These are phyloP conservation scores for Eustoma russellianum DNA, from an alignment of 257 asterid species.

Conservation along the genomic window DNA sequence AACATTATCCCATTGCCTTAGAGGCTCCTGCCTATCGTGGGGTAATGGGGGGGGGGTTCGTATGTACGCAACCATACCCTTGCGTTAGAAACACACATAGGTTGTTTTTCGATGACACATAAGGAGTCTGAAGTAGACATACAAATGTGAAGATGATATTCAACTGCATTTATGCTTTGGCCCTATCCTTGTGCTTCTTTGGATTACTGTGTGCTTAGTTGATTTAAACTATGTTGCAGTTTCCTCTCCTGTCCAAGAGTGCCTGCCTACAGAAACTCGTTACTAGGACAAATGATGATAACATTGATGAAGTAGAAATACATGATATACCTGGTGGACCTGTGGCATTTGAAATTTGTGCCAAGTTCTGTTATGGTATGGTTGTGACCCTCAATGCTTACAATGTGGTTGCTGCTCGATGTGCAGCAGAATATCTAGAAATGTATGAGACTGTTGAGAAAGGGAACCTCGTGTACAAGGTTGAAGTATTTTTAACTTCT, in stretches of 20 bases:
- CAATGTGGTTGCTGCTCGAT: conserved; percentile 70
- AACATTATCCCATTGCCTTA: no score
- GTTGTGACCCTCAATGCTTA: conserved; percentile 70
- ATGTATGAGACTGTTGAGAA: conserved; percentile 72
- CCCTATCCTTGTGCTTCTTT: neutral
- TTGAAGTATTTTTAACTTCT: conserved; percentile 68
- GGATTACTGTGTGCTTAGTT: no score
- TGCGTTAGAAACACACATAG: no score
- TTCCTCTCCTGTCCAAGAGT: conserved; percentile 75
- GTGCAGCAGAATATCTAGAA: conserved; percentile 83
- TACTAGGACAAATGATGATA: conserved; percentile 26
- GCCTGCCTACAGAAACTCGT: conserved; percentile 55
- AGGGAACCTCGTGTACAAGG: conserved; percentile 77
- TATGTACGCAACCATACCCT: no score
- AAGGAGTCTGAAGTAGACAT: no score
- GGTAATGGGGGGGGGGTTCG: no score
- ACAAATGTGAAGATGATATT: no score
- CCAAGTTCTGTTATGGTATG: conserved; percentile 86
- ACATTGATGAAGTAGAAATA: conserved; percentile 37
- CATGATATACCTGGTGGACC: conserved; percentile 80
- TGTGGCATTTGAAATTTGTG: conserved; percentile 73
- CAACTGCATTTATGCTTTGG: no score
- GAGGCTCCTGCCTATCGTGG: no score
- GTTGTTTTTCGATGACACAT: no score
- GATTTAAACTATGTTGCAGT: conserved; percentile 33